These are phyloP conservation scores for Hebeloma cylindrosporum DNA, from an alignment of 768 basidiomycete genomes.

Conservation along the genomic window DNA sequence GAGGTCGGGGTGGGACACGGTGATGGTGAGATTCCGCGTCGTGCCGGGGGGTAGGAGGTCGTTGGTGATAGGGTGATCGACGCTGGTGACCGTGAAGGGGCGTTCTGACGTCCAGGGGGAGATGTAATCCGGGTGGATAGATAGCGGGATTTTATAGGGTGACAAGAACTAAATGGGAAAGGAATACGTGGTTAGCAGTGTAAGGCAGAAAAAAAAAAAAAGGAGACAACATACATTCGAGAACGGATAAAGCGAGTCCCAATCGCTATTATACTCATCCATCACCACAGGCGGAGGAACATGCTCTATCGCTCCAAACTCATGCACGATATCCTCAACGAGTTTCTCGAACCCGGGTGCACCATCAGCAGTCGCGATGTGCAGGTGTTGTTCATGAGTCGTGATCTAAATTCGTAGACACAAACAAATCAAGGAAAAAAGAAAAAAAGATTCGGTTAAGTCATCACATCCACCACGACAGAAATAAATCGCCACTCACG, in stretches of 20 bases:
- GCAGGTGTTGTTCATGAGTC: slow-evolving; percentile 68
- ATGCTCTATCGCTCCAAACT: slow-evolving; percentile 51
- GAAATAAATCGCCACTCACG: slow-evolving; percentile 42
- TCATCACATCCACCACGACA: not conserved
- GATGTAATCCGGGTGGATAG: slow-evolving; percentile 45
- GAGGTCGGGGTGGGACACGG: slow-evolving; percentile 72
- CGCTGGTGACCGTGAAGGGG: slow-evolving; percentile 53
- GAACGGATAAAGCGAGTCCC: slow-evolving; percentile 86
- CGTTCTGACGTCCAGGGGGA: slow-evolving; percentile 47
- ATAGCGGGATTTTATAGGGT: slow-evolving; percentile 75
- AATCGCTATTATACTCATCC: slow-evolving; percentile 81
- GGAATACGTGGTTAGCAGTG: not conserved
- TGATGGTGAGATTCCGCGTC: slow-evolving; percentile 66
- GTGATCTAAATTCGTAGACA: too few relatives aligned
- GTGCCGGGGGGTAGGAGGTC: slow-evolving; percentile 59
- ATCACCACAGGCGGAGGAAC: slow-evolving; percentile 52
- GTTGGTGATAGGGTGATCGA: slow-evolving; percentile 57
- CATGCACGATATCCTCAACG: slow-evolving; percentile 55
- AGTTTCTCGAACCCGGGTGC: slow-evolving; percentile 73
- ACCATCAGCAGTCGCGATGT: slow-evolving; percentile 80
- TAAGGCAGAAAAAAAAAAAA: not conserved
- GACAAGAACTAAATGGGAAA: slow-evolving; percentile 65
- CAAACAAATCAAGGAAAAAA: too few relatives aligned
- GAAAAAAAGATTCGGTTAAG: not conserved
- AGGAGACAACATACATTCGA: slow-evolving; percentile 51